Evolutionary conservation across 768 basidiomycete species (phyloP).

Genomic region (Lenzites betulinus): DNA sequence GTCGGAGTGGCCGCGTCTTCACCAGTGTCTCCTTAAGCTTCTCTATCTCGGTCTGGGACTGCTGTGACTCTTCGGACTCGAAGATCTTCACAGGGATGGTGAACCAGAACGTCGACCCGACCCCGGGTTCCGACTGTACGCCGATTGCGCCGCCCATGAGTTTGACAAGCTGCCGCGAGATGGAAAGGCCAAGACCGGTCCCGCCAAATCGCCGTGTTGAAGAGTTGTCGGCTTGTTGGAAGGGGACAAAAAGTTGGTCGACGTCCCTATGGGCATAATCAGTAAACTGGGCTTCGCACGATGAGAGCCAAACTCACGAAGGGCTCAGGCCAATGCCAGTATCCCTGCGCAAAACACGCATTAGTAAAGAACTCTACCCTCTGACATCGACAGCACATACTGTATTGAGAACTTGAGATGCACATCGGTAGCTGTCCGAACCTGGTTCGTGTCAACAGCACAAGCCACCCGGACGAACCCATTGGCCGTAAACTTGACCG

Average conservation of each 20-base stretch:
- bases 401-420: slow-evolving; percentile 67
- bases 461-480: slow-evolving; percentile 67
- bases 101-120: slow-evolving; percentile 75
- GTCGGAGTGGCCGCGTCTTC: slow-evolving; percentile 46
- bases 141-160: slow-evolving; percentile 77
- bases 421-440: slow-evolving; percentile 44
- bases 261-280: slow-evolving; percentile 46
- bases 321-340: slow-evolving; percentile 72
- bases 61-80: slow-evolving; percentile 53
- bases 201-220: slow-evolving; percentile 77
- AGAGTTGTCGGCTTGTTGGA: slow-evolving; percentile 79
- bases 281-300: not conserved
- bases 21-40: slow-evolving; percentile 49
- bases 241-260: slow-evolving; percentile 69
- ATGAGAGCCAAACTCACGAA: slow-evolving; percentile 16
- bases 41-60: slow-evolving; percentile 52
- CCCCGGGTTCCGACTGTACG: slow-evolving; percentile 62
- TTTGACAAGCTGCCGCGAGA: slow-evolving; percentile 72
- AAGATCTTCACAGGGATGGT: slow-evolving; percentile 66
- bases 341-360: slow-evolving; percentile 45
- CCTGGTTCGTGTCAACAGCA: slow-evolving; percentile 46
- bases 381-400: slow-evolving; percentile 33
- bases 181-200: slow-evolving; percentile 75
- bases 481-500: slow-evolving; percentile 68
- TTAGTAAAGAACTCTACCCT: not conserved